Conservation (phyloP, 257 asterid species). For the Lantana camara region DNA sequence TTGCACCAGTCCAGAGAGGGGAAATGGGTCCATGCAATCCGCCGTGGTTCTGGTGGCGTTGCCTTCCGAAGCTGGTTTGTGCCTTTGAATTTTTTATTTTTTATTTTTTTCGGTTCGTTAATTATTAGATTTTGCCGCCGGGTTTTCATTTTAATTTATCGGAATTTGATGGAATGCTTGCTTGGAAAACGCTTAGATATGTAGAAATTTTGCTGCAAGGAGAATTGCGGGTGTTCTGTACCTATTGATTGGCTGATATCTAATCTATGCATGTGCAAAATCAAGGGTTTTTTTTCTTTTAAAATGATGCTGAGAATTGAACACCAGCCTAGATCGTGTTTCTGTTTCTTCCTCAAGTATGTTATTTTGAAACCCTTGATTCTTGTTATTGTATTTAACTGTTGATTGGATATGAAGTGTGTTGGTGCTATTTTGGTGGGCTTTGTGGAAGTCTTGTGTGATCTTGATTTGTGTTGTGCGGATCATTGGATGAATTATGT, state of each 20-base stretch:
- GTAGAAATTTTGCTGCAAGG: slow-evolving; percentile 30
- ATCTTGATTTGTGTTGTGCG: background rate
- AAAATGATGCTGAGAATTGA: slow-evolving; percentile 27
- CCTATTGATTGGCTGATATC: slow-evolving; percentile 55
- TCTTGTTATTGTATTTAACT: background rate
- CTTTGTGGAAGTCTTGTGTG: background rate
- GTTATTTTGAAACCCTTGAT: background rate
- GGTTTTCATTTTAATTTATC: background rate
- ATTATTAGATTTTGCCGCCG: background rate
- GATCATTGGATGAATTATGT: background rate
- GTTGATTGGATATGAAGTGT: background rate
- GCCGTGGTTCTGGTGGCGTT: slow-evolving; percentile 60
- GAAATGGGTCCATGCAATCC: slow-evolving; percentile 46
- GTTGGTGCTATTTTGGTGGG: background rate
- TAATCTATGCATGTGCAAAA: slow-evolving; percentile 60
- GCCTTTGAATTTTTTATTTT: background rate
- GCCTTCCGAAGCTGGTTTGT: slow-evolving; percentile 57
- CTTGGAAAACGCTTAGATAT: background rate
- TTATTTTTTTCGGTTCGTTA: background rate
- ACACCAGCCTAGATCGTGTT: slow-evolving; percentile 59
- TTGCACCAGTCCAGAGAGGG: slow-evolving; percentile 36
- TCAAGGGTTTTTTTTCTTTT: no score
- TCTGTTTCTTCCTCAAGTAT: slow-evolving; percentile 42
- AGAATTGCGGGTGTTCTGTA: slow-evolving; percentile 48
- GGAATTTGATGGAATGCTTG: background rate